Conservation (phyloP, 371 early-diverging fungal genomes). For the Mucor ambiguus region DNA sequence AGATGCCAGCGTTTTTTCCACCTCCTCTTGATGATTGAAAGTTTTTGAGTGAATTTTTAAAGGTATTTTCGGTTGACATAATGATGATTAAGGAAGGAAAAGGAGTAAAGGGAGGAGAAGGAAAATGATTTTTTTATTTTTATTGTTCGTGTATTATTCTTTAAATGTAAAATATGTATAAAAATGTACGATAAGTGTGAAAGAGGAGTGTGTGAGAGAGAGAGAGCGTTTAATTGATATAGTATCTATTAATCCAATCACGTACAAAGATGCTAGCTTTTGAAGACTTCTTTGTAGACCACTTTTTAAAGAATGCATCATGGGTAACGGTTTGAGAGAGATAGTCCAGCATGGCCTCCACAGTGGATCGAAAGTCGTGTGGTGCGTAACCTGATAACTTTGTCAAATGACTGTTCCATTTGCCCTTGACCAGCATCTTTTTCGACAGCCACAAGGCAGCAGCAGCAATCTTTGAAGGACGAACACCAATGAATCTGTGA, state of each 20-base stretch:
- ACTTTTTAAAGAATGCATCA: slow-evolving; percentile 83
- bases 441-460: slow-evolving; percentile 89
- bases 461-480: slow-evolving; percentile 86
- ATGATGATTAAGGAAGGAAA: neutral
- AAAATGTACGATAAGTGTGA: neutral
- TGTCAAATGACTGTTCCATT: slow-evolving; percentile 75
- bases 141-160: neutral
- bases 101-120: neutral
- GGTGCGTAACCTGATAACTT: slow-evolving; percentile 80
- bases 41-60: slow-evolving; percentile 45
- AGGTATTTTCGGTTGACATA: slow-evolving; percentile 41
- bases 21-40: slow-evolving; percentile 36
- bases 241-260: slow-evolving; percentile 55
- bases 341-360: slow-evolving; percentile 70
- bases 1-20: slow-evolving; percentile 10
- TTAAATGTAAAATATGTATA: neutral
- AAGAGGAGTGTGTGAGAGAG: no score
- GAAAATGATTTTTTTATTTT: neutral
- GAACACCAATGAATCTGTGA: slow-evolving; percentile 72
- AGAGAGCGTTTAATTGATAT: slow-evolving; percentile 16
- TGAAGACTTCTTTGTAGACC: slow-evolving; percentile 71
- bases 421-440: slow-evolving; percentile 76
- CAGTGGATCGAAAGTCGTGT: slow-evolving; percentile 63
- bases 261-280: slow-evolving; percentile 78
- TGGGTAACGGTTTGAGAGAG: slow-evolving; percentile 54